Percentiles rank a stretch among this genome's conserved stretches.
phyloP scores from a whole-genome alignment of 305 asterid genomes.

The Andrographis paniculata region DNA sequence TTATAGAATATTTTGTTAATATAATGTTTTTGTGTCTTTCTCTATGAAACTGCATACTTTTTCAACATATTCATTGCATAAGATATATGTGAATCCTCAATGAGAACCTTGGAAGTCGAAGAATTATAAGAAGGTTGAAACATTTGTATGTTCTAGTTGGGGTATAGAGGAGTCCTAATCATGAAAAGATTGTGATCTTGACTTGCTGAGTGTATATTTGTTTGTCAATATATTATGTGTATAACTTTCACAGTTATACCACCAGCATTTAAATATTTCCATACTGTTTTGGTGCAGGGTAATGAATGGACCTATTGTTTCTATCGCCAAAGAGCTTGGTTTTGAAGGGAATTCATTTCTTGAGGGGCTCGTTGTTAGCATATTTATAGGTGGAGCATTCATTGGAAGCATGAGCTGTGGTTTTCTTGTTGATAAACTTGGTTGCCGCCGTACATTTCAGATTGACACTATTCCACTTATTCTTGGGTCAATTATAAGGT shows the following conservation, averaged over 20 bases:
- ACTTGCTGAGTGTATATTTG: not conserved
- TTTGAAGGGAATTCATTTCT: slow-evolving; percentile 76
- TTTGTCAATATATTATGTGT: not conserved
- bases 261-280: not conserved
- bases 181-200: not conserved
- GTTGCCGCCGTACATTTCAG: slow-evolving; percentile 74
- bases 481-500: slow-evolving; percentile 71
- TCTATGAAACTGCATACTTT: too few species aligned
- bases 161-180: too few species aligned
- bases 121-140: too few species aligned
- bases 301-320: slow-evolving; percentile 85
- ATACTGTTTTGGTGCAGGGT: slow-evolving; percentile 38
- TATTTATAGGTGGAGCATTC: slow-evolving; percentile 81
- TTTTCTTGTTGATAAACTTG: slow-evolving; percentile 65
- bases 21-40: too few species aligned
- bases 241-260: not conserved
- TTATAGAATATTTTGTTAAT: too few species aligned
- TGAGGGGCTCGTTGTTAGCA: slow-evolving; percentile 87
- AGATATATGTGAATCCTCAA: too few species aligned
- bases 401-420: slow-evolving; percentile 72
- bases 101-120: too few species aligned
- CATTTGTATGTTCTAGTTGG: too few species aligned
- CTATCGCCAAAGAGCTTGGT: slow-evolving; percentile 76
- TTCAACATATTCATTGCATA: too few species aligned
- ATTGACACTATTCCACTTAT: slow-evolving; percentile 71